These are phyloP conservation scores for Leishmania aethiopica DNA, from an alignment of 208 protist species.

Conservation along the genomic window DNA sequence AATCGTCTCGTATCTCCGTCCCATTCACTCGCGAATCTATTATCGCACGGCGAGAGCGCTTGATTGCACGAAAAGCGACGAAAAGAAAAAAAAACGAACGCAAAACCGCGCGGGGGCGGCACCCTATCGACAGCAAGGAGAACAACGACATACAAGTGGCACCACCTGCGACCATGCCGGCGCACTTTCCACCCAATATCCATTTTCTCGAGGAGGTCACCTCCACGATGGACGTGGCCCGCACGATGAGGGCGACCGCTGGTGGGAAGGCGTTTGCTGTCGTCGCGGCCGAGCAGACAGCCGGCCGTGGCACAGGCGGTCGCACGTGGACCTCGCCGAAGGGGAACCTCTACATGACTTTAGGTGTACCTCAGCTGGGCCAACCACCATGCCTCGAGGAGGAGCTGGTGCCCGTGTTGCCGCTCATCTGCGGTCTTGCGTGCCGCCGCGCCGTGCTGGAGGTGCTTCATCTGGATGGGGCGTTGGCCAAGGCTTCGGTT, in stretches of 20 bases:
- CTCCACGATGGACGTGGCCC: constrained; percentile 69
- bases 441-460: constrained; percentile 43
- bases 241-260: constrained; percentile 32
- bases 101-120: background rate
- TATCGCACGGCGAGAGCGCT: background rate
- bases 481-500: background rate
- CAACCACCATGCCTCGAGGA: constrained; percentile 19
- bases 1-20: background rate
- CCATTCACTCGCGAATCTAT: background rate
- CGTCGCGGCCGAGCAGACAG: constrained; percentile 48
- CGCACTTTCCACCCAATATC: constrained; percentile 32
- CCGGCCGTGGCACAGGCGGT: constrained; percentile 59
- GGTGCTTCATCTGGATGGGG: constrained; percentile 27
- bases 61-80: background rate
- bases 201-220: constrained; percentile 44
- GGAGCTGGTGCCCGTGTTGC: constrained; percentile 52
- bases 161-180: background rate
- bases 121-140: background rate
- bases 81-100: background rate
- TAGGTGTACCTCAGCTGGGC: constrained; percentile 44
- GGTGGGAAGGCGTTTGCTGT: constrained; percentile 47
- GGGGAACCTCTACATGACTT: constrained; percentile 80
- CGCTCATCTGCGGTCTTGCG: constrained; percentile 62
- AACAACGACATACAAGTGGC: background rate
- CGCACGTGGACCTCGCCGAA: constrained; percentile 66